These are phyloP conservation scores for Avena eriantha DNA, from an alignment of 176 grass and related monocot species.

Conservation along the genomic window DNA sequence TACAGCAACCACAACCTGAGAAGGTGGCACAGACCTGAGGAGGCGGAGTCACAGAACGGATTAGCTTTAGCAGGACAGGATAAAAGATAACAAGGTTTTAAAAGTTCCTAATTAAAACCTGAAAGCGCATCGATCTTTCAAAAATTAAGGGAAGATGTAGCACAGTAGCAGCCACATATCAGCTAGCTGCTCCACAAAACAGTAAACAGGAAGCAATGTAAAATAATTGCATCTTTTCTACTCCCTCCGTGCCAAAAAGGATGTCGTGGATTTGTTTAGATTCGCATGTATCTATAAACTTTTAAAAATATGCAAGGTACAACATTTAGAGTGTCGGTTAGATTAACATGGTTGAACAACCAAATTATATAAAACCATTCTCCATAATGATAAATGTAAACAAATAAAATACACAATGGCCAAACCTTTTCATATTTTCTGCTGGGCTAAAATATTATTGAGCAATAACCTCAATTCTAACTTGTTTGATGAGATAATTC, in stretches of 20 bases:
- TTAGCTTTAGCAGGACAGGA: constrained; percentile 37
- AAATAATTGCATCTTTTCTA: constrained; percentile 13
- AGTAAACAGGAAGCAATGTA: background rate
- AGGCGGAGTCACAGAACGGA: constrained; percentile 32
- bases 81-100: constrained; percentile 13
- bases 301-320: background rate
- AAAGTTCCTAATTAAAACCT: constrained; percentile 1
- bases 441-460: background rate
- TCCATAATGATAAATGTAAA: background rate
- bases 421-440: constrained; percentile 6
- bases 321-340: too few species aligned
- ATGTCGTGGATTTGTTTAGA: too few species aligned
- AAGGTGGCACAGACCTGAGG: constrained; percentile 84
- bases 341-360: too few species aligned
- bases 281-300: background rate
- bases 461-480: background rate
- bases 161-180: background rate
- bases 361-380: background rate
- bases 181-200: background rate
- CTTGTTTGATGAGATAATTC: background rate
- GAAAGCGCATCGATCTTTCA: background rate
- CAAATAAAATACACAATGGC: background rate
- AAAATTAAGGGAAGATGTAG: background rate
- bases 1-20: constrained; percentile 92
- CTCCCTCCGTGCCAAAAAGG: too few species aligned